These are phyloP conservation scores for Leptographium galeiforme DNA, from an alignment of 2,329 filamentous ascomycete species.

Conservation along the genomic window DNA sequence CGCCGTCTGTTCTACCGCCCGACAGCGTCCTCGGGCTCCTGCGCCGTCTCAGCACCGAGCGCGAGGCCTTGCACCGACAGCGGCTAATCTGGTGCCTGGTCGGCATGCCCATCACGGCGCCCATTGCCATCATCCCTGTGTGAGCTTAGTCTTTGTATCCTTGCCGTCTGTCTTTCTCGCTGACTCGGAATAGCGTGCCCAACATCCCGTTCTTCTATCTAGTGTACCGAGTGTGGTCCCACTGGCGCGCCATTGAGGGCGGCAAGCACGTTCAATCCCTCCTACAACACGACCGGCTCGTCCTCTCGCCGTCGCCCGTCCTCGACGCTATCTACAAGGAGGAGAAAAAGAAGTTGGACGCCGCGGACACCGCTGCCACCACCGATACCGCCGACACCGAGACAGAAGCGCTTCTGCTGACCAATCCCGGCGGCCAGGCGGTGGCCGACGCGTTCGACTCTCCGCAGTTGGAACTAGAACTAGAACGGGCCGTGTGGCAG, in stretches of 20 bases:
- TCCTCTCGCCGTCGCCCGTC: conserved; percentile 47
- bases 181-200: conserved; percentile 47
- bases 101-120: conserved; percentile 70
- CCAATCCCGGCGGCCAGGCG: conserved; percentile 18
- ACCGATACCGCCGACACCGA: conserved; percentile 12
- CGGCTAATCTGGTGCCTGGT: conserved; percentile 70
- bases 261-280: conserved; percentile 78
- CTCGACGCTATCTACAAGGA: conserved; percentile 61
- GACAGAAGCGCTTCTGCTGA: conserved; percentile 22
- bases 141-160: conserved; percentile 29
- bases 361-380: not conserved
- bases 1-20: conserved; percentile 52
- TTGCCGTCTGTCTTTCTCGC: not conserved
- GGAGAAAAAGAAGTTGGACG: not conserved
- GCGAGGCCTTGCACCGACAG: conserved; percentile 62
- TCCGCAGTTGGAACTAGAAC: conserved; percentile 57
- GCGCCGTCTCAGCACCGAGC: conserved; percentile 59
- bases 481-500: conserved; percentile 66
- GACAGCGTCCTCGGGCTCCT: conserved; percentile 53
- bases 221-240: conserved; percentile 79
- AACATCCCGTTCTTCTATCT: conserved; percentile 98
- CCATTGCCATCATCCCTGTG: conserved; percentile 76
- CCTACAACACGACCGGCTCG: conserved; percentile 57
- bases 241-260: conserved; percentile 75
- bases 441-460: conserved; percentile 42